A percentile compares a stretch with the other conserved stretches of the same genome.
phyloP scores from a whole-genome alignment of 2,329 filamentous ascomycete species.

The Beauveria medogensis region DNA sequence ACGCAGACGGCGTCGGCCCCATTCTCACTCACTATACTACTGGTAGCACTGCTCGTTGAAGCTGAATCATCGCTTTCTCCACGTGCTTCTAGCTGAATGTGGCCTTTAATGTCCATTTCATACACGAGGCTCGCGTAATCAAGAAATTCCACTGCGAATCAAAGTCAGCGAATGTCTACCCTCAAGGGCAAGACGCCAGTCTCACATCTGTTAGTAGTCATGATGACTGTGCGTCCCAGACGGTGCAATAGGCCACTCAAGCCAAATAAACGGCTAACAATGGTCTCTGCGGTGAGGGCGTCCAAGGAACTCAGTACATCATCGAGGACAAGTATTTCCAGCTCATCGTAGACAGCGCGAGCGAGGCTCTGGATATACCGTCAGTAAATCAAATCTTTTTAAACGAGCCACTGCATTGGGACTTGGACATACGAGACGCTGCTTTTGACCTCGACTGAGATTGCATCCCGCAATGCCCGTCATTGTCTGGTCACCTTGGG shows the following conservation, averaged over 20 bases:
- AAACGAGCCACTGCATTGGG: neutral
- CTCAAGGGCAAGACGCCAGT: neutral
- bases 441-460: constrained; percentile 7
- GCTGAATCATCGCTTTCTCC: too few relatives aligned
- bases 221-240: neutral
- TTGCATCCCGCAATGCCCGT: constrained; percentile 1
- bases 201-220: constrained; percentile 7
- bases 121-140: too few relatives aligned
- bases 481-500: neutral
- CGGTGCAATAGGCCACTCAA: neutral
- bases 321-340: neutral
- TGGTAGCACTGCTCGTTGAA: too few relatives aligned
- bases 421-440: constrained; percentile 4
- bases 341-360: neutral
- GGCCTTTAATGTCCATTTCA: too few relatives aligned
- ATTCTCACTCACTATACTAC: too few relatives aligned
- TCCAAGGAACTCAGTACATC: constrained; percentile 5
- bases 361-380: neutral
- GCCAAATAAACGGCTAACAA: neutral
- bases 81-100: too few relatives aligned
- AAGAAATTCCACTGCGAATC: too few relatives aligned
- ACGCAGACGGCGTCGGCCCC: too few relatives aligned
- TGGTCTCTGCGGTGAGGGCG: neutral
- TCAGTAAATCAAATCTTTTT: neutral
- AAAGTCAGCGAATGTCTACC: neutral